Evolutionary conservation across 1,139 yeast genomes (phyloP), one percentile per base, ranked within the genome.

Genomic region (Blastobotrys persicus): DNA sequence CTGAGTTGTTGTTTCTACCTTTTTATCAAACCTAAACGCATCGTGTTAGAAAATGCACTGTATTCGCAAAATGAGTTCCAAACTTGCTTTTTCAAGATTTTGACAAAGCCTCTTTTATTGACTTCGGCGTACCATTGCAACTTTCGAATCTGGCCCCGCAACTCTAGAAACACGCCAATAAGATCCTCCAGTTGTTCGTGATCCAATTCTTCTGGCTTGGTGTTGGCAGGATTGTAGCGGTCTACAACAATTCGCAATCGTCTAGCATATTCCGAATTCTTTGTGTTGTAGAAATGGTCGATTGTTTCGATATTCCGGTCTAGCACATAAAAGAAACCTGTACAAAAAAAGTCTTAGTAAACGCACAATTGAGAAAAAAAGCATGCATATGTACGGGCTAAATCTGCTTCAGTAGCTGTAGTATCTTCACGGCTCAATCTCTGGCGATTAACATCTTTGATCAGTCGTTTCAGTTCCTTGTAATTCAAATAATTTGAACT

Each of bases 71-170:
- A 12, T 6, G 19, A 4, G 38, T 34, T 18, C 18, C 16, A n/a
- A 19, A 31, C 47, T 40, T 44, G 54, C 57, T 89, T 89, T 71
- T 92, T 92, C 64, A 92, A 74, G 57, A 92, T 92, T 71, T 92
- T 92, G 50, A 82, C 78, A 61, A 89, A 86, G 0, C 96, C 98
- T 54, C 92, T 83, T 65, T 86, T 88, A 71, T 92, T 92, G 61
- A 91, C 78, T 60, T 91, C 98, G 14, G 95, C 95, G 66, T 81
- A 92, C 96, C 98, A 91, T 65, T 71, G 70, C 63, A 92, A 73
- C 67, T 89, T 89, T 51, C 96, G 76, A 55, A 86, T 80, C 54
- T 82, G 80, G n/a, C 85, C 76, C 46, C 95, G 77, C 50, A 89
- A 73, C 64, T 89, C 97, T 33, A 88, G 73, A 42, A 91, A 71